Evolutionary conservation across 2,329 filamentous ascomycete genomes (phyloP), one percentile per base, ranked within the genome.

Genomic region (Trichoderma guizhouense): DNA sequence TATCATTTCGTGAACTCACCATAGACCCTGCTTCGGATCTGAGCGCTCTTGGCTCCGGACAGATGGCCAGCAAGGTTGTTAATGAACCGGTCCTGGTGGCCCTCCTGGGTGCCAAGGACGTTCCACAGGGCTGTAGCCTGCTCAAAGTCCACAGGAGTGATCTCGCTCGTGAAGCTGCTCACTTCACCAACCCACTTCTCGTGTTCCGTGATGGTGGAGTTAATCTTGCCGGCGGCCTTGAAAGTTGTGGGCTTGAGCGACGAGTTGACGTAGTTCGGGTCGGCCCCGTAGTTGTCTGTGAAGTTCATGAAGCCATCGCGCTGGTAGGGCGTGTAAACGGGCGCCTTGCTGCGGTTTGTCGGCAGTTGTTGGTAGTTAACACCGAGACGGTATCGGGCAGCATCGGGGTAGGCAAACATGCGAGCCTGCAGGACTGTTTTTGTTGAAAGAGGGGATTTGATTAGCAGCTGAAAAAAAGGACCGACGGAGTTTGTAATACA

Each of bases 141-240:
- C 26, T 71, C 69, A n/a, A 53, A 71, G 28, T 71, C 69, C 24
- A 68, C 69, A 12, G 51, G 51, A 3, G 28, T 43, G 30, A 71
- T 58, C 26, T 60, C 21, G 28, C 62, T 71, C 21, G 83, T 82
- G 76, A 89, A 90, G 80, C 87, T 88, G 26, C 86, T 86, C n/a
- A 71, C 69, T 76, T 89, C 86, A 7, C 83, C 82, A 68, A 86
- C 87, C 76, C 89, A 88, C 80, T 89, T 89, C 51, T 73, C 67
- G 18, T 74, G 72, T 4, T 70, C 69, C 0, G 68, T 73, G 4
- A 71, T 43, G 3, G 39, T 67, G 24, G 51, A n/a, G 85, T 65
- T 21, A 26, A 68, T 15, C 24, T 51, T 68, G 30, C 63, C 53
- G n/a, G 26, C 36, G 7, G 55, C 21, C 63, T 68, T 71, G 61